Base-by-base conservation (phyloP, 495 filamentous ascomycete species). In the Jackrogersella multiformis region DNA sequence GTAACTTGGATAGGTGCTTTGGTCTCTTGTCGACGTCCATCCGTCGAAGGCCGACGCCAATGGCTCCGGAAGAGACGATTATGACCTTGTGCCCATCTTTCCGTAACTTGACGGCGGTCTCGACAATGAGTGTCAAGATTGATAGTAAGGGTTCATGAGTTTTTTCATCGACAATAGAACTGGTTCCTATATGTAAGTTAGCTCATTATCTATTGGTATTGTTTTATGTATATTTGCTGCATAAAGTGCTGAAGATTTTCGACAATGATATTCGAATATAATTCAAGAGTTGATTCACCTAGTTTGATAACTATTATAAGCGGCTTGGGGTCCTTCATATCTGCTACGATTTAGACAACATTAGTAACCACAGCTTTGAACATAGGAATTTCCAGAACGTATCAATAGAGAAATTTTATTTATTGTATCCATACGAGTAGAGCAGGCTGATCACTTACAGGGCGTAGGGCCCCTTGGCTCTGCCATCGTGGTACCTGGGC, bases 131-230 rank as follows among this genome's bases (percentile, higher is more conserved):
- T 54, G 90, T 91, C 52, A 99, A 79, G 58, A 92, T 96, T 7
- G 93, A 96, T 18, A 98, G 84, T 28, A 97, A 86, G n/a, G 96
- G 96, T 65, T 97, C 90, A 78, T 98, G 95, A n/a, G 91, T 97
- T 69, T 89, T 92, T 74, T 99, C 95, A 76, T 97, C 91, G 51
- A 98, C 95, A 68, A 99, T 97, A 12, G 95, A 99, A 78, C 93
- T 97, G 21, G 95, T 97, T 66, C 95, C 95, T 99, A 60, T 12
- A 34, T 44, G 28, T 58, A 62, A 46, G 49, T 65, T 28, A 64
- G 56, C 36, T 61, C 44, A 51, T 41, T 18, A 42, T 61, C 26
- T 18, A 35, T 28, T 42, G 2, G 32, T 53, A 23, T 15, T n/a
- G 2, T 46, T 46, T 23, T 58, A 34, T n/a, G 28, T 18, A 30